Base-by-base conservation (phyloP, 148 eudicot species). In the Silene latifolia region DNA sequence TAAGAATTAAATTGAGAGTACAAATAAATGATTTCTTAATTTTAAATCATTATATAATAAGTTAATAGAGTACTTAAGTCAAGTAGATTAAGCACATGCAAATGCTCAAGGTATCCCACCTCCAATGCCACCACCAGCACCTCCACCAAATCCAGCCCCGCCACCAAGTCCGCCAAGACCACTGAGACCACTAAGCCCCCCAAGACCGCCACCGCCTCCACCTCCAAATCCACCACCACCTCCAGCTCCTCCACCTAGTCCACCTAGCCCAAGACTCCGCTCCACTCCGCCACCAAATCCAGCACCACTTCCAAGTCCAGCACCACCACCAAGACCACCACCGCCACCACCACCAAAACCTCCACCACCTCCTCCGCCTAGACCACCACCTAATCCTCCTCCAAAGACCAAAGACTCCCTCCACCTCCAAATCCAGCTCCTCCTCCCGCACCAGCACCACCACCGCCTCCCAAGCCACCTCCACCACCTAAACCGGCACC, bases 71-170 rank as follows among this genome's bases (percentile, higher is more conserved):
- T 59, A 21, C 25, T 59, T 59, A 19, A 59, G 63, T 20, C 25
- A 5, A n/a, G 64, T 60, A 60, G 25, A 24, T 20, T 20, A 60
- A 23, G 29, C 64, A 60, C 64, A 8, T 51, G 4, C 56, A 51
- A 60, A 60, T 60, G 64, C 64, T 20, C 29, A 60, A 23, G 64
- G 64, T 24, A 20, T 1, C 19, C 27, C 58, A 35, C 17, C 24
- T 20, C 78, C 72, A n/a, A 67, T 3, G 24, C 78, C 78, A 58
- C 72, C 72, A 3, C 77, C 77, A 11, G 57, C 25, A 48, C 78
- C 80, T 23, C 53, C 75, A 35, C 75, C 75, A 29, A 24, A 51
- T 4, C 67, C 54, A 60, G 15, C 23, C 5, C 74, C 74, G 20
- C 21, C 63, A 27, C 48, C 63, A 12, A 23, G 20, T 0, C 74